Evolutionary conservation across 2,329 filamentous ascomycete genomes (phyloP), one percentile per base, ranked within the genome.

Genomic region (Phaeosphaeriaceae sp.): DNA sequence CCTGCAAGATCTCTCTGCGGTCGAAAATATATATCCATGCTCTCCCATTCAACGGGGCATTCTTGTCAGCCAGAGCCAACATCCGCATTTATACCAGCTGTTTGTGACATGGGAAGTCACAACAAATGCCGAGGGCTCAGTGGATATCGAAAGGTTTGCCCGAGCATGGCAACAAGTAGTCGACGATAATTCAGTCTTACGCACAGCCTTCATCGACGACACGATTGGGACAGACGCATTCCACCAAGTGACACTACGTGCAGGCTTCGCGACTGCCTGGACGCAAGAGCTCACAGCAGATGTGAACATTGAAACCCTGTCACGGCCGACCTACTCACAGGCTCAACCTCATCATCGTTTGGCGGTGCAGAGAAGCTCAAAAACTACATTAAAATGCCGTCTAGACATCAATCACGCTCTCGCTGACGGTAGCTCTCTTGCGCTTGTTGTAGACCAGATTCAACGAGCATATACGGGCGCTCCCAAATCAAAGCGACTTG

Each of bases 331-430:
- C 23, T 26, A 42, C 20, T 20, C 20, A 21, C 16, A 17, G n/a
- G 33, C 48, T 29, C 54, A 43, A 8, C 53, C 50, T 16, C 50
- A 45, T 15, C 56, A 59, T 45, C 54, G 44, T 11, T 42, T 61
- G 13, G 55, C 53, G 15, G 37, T 52, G 54, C 58, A 18, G 12
- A 45, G 21, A 18, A 42, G 11, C 36, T 40, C 23, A 17, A 40
- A 13, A 38, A 51, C 7, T 52, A 47, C 32, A 36, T 42, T 36
- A 42, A 41, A 29, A 9, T 26, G 23, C 4, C 23, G 23, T 26
- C 32, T 61, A 3, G 60, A 61, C 21, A 63, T 63, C 17, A 57
- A 38, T 42, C 60, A 63, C 32, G 44, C 46, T n/a, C 23, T 63
- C 20, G 50, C 60, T 9, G 60, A 63, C 21, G 60, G 50, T 3